Percentiles rank a stretch among this genome's conserved stretches.
Evolutionary conservation across 2,329 filamentous ascomycete genomes (phyloP).

Genomic region (Ceratocystis variospora): DNA sequence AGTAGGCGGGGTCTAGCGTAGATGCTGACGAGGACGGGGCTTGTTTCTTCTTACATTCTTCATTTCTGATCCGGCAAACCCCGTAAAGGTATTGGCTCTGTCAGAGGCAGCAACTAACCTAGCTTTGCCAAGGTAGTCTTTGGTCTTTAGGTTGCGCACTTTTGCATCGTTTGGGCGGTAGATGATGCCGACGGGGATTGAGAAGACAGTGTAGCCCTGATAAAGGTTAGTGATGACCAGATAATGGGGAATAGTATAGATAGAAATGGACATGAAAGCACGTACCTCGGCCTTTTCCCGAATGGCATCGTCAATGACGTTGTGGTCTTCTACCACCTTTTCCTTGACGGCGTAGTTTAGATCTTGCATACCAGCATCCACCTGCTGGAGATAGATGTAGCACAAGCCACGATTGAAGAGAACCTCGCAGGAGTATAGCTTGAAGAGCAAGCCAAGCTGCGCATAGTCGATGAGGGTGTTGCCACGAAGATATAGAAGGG

Average conservation of each 20-base stretch:
- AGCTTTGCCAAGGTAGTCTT: slow-evolving; percentile 96
- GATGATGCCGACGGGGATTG: slow-evolving; percentile 87
- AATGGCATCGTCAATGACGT: slow-evolving; percentile 96
- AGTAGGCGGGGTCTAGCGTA: background rate
- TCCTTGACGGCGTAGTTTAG: slow-evolving; percentile 82
- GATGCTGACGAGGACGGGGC: slow-evolving; percentile 13
- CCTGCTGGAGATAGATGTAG: slow-evolving; percentile 92
- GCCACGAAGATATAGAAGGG: slow-evolving; percentile 79
- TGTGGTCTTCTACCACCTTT: slow-evolving; percentile 90
- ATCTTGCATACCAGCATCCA: slow-evolving; percentile 81
- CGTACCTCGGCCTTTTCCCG: slow-evolving; percentile 75
- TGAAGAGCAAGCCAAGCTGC: slow-evolving; percentile 87
- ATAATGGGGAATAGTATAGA: slow-evolving; percentile 20
- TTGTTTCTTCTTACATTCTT: slow-evolving; percentile 45
- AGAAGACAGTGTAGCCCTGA: slow-evolving; percentile 95
- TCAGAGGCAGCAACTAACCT: slow-evolving; percentile 80
- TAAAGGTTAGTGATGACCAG: slow-evolving; percentile 20
- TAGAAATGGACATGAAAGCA: background rate
- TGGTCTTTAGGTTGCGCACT: slow-evolving; percentile 93
- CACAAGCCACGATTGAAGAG: slow-evolving; percentile 94
- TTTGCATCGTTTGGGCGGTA: slow-evolving; percentile 96
- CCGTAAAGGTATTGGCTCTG: slow-evolving; percentile 64
- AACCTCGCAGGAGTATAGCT: slow-evolving; percentile 92
- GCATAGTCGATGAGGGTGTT: slow-evolving; percentile 98
- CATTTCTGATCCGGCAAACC: slow-evolving; percentile 65